Percentiles rank a stretch among this genome's conserved stretches.
Conservation (phyloP, 495 filamentous ascomycete species). For the Penicillium verhagenii region DNA sequence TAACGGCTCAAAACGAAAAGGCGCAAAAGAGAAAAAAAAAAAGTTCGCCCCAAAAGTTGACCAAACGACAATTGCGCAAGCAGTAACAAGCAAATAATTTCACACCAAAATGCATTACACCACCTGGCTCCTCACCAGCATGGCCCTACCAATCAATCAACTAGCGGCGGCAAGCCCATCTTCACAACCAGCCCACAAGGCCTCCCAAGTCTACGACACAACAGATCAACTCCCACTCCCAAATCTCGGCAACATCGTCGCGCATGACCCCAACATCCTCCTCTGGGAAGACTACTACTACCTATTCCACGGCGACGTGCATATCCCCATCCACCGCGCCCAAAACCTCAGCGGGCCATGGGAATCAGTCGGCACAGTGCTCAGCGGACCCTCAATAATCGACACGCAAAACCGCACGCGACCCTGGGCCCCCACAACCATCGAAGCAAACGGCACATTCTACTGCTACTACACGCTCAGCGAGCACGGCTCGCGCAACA, state of each 20-base stretch:
- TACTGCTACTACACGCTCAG: slow-evolving; percentile 74
- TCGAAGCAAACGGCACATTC: slow-evolving; percentile 55
- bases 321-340: slow-evolving; percentile 34
- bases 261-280: slow-evolving; percentile 44
- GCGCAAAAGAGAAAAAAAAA: background rate
- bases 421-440: slow-evolving; percentile 64
- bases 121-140: background rate
- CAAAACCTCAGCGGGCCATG: slow-evolving; percentile 41
- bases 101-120: background rate
- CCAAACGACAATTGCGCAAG: too few species aligned
- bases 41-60: background rate
- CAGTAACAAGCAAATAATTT: background rate
- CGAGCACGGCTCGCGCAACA: slow-evolving; percentile 59
- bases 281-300: slow-evolving; percentile 34
- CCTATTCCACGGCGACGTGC: slow-evolving; percentile 37
- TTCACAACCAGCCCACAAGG: background rate
- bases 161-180: slow-evolving; percentile 16
- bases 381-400: slow-evolving; percentile 38
- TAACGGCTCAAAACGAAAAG: background rate
- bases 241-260: slow-evolving; percentile 34
- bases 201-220: slow-evolving; percentile 26
- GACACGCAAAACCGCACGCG: slow-evolving; percentile 32
- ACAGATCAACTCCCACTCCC: slow-evolving; percentile 33
- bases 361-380: slow-evolving; percentile 39
- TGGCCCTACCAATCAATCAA: slow-evolving; percentile 3